Evolutionary conservation across 1,284 basidiomycete species (phyloP), one percentile per base, ranked within the genome.

Genomic region (Omphalotus olearius): DNA sequence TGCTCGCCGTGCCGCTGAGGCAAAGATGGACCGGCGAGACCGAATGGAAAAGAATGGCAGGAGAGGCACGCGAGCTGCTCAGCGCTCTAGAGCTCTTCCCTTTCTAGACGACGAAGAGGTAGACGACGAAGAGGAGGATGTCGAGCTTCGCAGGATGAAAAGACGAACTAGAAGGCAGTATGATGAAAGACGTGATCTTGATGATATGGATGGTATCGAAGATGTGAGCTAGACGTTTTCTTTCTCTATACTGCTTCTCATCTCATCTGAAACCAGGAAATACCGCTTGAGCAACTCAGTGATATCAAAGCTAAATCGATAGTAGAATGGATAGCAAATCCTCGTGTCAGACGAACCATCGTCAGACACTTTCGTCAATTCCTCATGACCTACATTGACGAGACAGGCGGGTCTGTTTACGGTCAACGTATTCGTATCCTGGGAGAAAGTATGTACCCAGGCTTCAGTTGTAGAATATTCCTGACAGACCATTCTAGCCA

Each of bases 231-330:
- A 35, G 17, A 20, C n/a, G 33, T 54, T 25, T 36, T 26, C 35
- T n/a, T 30, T 23, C 33, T 52, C 26, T 48, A 6, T 46, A 18
- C 23, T 41, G 39, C 56, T 26, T 47, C 40, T 51, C 13, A 28
- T 52, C 14, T 7, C 33, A 30, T 26, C 16, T 33, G 25, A 23
- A 16, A 23, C n/a, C 62, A 98, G 83, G 95, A 98, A 67, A 77
- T 99, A 52, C 93, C 95, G 0, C 70, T 98, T 43, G 96, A 99
- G 66, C 94, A 99, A 72, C 75, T 99, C 11, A 92, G 91, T 57
- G 96, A 99, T 64, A 92, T 99, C 76, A 98, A 98, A 67, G 92
- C 95, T 28, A 92, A 95, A 62, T 94, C 93, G 16, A 93, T 99
- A 50, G 90, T 91, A 6, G 94, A 97, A 67, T 99, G 97, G 97